These are phyloP conservation scores for Kazachstania bromeliacearum DNA, from an alignment of 805 yeast genomes.

Conservation along the genomic window DNA sequence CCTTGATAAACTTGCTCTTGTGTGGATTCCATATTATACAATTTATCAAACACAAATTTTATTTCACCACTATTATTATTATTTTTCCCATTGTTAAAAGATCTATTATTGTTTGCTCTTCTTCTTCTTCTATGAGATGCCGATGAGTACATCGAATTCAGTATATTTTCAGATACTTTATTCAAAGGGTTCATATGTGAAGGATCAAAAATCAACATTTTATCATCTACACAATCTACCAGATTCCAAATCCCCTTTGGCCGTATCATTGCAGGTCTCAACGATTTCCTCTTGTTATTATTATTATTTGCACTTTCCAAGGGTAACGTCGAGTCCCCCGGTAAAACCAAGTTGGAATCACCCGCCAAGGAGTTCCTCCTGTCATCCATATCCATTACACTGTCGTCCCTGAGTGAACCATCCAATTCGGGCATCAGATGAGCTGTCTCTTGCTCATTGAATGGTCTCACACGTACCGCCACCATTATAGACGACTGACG, in stretches of 20 bases:
- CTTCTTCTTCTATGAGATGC: conserved; percentile 12
- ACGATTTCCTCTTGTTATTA: not conserved
- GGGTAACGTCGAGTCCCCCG: conserved; percentile 1
- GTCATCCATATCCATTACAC: not conserved
- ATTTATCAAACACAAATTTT: conserved; percentile 69
- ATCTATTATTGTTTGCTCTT: conserved; percentile 15
- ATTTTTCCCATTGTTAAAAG: conserved; percentile 1
- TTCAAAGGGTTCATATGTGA: conserved; percentile 54
- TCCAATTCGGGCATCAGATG: conserved; percentile 32
- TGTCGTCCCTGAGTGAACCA: not conserved
- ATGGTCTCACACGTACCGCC: conserved; percentile 78
- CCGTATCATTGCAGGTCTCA: not conserved
- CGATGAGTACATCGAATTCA: conserved; percentile 25
- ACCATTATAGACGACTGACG: conserved; percentile 56
- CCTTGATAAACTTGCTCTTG: conserved; percentile 59
- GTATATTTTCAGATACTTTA: conserved; percentile 21
- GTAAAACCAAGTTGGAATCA: conserved; percentile 14
- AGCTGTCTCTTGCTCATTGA: conserved; percentile 49
- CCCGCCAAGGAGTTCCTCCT: conserved; percentile 6
- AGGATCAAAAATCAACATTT: conserved; percentile 83
- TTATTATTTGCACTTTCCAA: not conserved
- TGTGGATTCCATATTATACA: conserved; percentile 56
- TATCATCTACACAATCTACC: conserved; percentile 72
- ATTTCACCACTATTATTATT: conserved; percentile 39
- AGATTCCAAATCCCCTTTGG: conserved; percentile 47